Evolutionary conservation across 78 protist genomes (phyloP).

Genomic region (Chrysochromulina tobinii): DNA sequence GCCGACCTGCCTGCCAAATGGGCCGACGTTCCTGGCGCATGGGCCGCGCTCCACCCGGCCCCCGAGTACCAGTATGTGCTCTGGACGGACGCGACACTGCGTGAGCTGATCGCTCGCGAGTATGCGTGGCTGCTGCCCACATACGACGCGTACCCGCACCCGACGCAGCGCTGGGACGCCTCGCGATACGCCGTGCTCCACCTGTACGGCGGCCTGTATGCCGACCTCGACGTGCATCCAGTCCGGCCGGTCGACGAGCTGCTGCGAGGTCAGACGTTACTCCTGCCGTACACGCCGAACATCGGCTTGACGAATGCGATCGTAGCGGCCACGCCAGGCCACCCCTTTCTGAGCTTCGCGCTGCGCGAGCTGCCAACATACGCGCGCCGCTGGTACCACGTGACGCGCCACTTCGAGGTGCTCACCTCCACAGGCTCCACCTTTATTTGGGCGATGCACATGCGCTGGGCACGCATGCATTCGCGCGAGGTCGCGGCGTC

Average conservation of each 20-base stretch:
- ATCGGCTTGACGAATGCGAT: not conserved
- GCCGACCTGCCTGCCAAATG: not conserved
- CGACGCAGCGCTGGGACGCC: not conserved
- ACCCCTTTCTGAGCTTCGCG: too few relatives aligned
- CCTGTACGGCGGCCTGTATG: not conserved
- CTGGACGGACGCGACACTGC: not conserved
- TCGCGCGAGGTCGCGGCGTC: not conserved
- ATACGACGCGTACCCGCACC: not conserved
- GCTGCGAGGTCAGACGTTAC: not conserved
- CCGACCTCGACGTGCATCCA: not conserved
- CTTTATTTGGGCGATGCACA: not conserved
- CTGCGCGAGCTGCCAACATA: too few relatives aligned
- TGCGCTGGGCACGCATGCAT: not conserved
- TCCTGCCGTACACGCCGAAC: constrained; percentile 21
- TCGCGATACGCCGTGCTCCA: not conserved
- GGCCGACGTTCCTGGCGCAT: not conserved
- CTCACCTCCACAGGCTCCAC: not conserved
- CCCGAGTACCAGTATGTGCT: not conserved
- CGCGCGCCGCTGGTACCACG: not conserved
- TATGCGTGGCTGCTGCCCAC: not conserved
- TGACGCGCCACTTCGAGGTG: not conserved
- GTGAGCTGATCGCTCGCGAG: not conserved
- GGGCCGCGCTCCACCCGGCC: not conserved
- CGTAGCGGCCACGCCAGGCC: not conserved
- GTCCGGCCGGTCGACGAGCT: not conserved